phyloP scores from a whole-genome alignment of 176 grass and related monocot genomes.

The Zizania latifolia region DNA sequence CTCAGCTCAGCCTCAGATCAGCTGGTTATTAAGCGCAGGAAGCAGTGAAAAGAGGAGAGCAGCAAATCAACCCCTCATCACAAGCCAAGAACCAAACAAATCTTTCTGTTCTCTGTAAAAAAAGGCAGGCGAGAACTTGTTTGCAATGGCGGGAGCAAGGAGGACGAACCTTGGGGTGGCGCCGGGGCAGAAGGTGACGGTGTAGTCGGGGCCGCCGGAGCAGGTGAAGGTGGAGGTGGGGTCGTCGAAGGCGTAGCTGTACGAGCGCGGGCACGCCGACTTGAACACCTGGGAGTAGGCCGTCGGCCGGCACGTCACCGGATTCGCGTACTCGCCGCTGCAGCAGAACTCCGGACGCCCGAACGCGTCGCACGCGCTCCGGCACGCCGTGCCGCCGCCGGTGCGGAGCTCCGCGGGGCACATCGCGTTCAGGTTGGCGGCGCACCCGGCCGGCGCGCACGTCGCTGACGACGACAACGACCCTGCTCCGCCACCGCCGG shows the following conservation, averaged over 20 bases:
- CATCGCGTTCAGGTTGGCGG: conserved; percentile 65
- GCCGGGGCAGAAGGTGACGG: conserved; percentile 80
- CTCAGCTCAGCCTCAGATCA: background rate
- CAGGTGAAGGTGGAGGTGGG: conserved; percentile 92
- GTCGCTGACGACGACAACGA: background rate
- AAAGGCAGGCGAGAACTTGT: background rate
- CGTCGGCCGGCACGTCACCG: conserved; percentile 62
- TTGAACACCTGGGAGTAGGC: conserved; percentile 88
- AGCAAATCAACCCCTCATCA: conserved; percentile 12
- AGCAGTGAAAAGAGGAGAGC: background rate
- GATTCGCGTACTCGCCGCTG: conserved; percentile 67
- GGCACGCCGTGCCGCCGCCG: conserved; percentile 60
- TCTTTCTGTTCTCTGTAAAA: background rate
- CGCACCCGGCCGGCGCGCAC: conserved; percentile 75
- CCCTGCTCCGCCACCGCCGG: background rate
- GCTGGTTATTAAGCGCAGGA: background rate
- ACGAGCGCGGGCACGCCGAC: conserved; percentile 76
- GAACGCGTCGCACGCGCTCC: conserved; percentile 88
- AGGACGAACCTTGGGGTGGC: conserved; percentile 41
- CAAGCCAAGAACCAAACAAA: conserved; percentile 20
- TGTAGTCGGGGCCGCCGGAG: conserved; percentile 59
- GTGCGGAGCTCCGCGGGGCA: conserved; percentile 71
- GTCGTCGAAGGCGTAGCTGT: conserved; percentile 97
- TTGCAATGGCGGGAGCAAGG: background rate
- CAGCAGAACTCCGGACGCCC: conserved; percentile 68